Base-by-base conservation (phyloP, 805 yeast species). In the Candida caryicola region DNA sequence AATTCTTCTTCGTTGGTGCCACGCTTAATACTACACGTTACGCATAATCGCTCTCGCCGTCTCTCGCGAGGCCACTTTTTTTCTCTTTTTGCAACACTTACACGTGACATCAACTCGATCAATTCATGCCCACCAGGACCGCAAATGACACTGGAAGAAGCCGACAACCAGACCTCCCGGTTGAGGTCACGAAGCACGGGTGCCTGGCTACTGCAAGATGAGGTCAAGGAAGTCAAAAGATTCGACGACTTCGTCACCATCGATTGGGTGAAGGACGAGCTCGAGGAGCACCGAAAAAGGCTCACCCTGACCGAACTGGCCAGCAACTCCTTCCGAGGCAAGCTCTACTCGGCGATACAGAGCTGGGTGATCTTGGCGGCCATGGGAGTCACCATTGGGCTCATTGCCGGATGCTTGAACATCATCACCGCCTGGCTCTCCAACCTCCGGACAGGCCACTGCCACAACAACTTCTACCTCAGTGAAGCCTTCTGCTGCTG, bases 361-460 rank as follows among this genome's bases (percentile, higher is more conserved):
- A 76, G 77, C 40, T 88, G 97, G 85, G 52, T 88, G 1, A 82
- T 85, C 0, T 64, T 93, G 25, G 82, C 90, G 0, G 49, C 73
- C 2, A 85, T 88, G 42, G 99, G 98, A 0, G 55, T 82, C 1
- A 45, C 73, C 3, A 83, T 90, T 37, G 99, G 99, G 3, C 51
- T 76, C 2, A 81, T 88, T 27, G 98, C 99, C 0, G 95, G 88
- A 0, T 69, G 76, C 13, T 64, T 93, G 37, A 89, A 86, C 51
- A 76, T 91, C 13, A 72, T 88, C 13, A 88, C 98, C 0, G 91
- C 87, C 36, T 88, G 90, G 76, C 62, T 93, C n/a, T 83, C 88
- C 2, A 82, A 82, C 51, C 60, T 89, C 44, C 78, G 88, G 44
- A 64, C 76, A 2, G 99, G 99, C 0, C 78, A 82, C 59, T 93